A percentile compares a stretch with the other conserved stretches of the same genome.
These are phyloP conservation scores for Pseudogymnoascus sp. DNA, from an alignment of 2,329 filamentous ascomycete genomes.

Conservation along the genomic window DNA sequence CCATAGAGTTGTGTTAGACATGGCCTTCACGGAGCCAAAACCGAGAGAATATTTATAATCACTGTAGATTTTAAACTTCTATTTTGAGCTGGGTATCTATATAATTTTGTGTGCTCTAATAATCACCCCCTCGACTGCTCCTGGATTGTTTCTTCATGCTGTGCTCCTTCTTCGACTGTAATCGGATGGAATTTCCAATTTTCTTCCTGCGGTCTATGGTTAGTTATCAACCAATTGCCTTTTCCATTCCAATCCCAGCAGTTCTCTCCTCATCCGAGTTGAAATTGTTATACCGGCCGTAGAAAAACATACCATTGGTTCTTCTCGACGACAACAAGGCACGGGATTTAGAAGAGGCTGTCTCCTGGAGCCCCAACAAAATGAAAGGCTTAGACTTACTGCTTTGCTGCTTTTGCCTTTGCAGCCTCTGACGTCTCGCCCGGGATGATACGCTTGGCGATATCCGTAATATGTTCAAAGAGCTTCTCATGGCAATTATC, in stretches of 20 bases:
- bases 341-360: too few relatives aligned
- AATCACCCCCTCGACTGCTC: constrained; percentile 6
- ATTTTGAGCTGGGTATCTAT: neutral
- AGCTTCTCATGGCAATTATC: constrained; percentile 24
- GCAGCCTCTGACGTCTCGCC: constrained; percentile 40
- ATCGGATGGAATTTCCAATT: constrained; percentile 23
- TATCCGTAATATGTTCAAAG: constrained; percentile 21
- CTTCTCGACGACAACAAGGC: too few relatives aligned
- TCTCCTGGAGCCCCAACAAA: too few relatives aligned
- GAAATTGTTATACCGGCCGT: too few relatives aligned
- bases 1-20: too few relatives aligned
- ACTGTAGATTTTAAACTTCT: neutral
- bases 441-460: constrained; percentile 24
- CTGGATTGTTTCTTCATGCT: constrained; percentile 25
- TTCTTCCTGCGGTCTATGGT: constrained; percentile 20
- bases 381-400: constrained; percentile 22
- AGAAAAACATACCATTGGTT: too few relatives aligned
- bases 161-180: constrained; percentile 28
- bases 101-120: neutral
- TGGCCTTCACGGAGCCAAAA: too few relatives aligned
- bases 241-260: neutral
- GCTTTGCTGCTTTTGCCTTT: constrained; percentile 42
- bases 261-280: too few relatives aligned
- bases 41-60: too few relatives aligned
- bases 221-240: neutral